These are phyloP conservation scores for Hydnum rufescens DNA, from an alignment of 768 basidiomycete species.

Conservation along the genomic window DNA sequence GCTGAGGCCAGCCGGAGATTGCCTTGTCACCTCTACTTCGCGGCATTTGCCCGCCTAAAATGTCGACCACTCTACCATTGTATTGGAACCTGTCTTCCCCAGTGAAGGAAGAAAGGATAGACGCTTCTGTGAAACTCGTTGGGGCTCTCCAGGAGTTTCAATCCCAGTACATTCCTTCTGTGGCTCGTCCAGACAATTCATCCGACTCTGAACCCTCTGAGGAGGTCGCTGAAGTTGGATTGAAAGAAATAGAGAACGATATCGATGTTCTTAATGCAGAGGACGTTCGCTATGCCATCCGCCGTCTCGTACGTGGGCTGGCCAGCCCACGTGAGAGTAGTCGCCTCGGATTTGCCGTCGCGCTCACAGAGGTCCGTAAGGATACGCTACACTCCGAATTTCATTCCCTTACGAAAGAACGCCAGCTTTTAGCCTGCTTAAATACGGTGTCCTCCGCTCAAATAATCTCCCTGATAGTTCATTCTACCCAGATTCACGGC, in stretches of 20 bases:
- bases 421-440: conserved; percentile 58
- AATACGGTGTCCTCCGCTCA: conserved; percentile 59
- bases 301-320: conserved; percentile 68
- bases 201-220: conserved; percentile 24
- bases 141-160: conserved; percentile 74
- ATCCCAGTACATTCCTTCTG: conserved; percentile 24
- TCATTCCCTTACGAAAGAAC: background rate
- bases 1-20: background rate
- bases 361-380: conserved; percentile 70
- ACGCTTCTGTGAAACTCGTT: conserved; percentile 72
- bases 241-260: conserved; percentile 14
- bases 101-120: conserved; percentile 57
- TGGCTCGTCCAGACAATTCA: conserved; percentile 21
- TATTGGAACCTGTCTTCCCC: conserved; percentile 87
- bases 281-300: conserved; percentile 85
- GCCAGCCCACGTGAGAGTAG: conserved; percentile 88
- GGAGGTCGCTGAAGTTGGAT: conserved; percentile 13
- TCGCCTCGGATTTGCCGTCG: conserved; percentile 86
- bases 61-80: conserved; percentile 77
- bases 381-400: background rate
- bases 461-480: conserved; percentile 53
- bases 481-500: conserved; percentile 47
- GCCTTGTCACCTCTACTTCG: background rate
- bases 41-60: conserved; percentile 17
- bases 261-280: conserved; percentile 51